These are phyloP conservation scores for Arxiozyma telluris DNA, from an alignment of 1,139 yeast genomes.

Conservation along the genomic window DNA sequence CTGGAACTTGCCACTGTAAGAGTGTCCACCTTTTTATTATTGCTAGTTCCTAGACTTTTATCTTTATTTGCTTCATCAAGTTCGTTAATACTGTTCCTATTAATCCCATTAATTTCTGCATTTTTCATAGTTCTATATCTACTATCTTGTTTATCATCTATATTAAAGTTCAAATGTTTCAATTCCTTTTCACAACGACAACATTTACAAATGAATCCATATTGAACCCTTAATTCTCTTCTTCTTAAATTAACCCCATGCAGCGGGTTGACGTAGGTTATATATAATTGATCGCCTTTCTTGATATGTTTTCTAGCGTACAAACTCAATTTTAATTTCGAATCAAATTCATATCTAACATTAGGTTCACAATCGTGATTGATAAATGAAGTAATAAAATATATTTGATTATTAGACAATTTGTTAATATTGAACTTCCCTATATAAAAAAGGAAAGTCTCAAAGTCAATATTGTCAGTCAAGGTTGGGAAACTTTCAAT, in stretches of 20 bases:
- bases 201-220: conserved; percentile 78
- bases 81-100: neutral
- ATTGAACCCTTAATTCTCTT: conserved; percentile 60
- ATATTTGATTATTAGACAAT: conserved; percentile 50
- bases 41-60: too few relatives aligned
- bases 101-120: neutral
- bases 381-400: conserved; percentile 55
- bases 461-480: conserved; percentile 35
- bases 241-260: conserved; percentile 58
- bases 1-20: neutral
- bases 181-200: conserved; percentile 52
- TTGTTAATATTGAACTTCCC: conserved; percentile 73
- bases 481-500: conserved; percentile 40
- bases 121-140: neutral
- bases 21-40: neutral
- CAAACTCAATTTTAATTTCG: conserved; percentile 50
- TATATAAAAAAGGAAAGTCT: conserved; percentile 50
- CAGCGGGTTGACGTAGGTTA: conserved; percentile 62
- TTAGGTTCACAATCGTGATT: conserved; percentile 76
- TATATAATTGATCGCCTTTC: conserved; percentile 59
- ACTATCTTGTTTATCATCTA: too few relatives aligned
- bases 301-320: conserved; percentile 50
- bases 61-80: too few relatives aligned
- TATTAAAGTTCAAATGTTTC: neutral
- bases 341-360: conserved; percentile 45